Evolutionary conservation across 805 yeast species (phyloP).

Genomic region (Candida krabiensis): DNA sequence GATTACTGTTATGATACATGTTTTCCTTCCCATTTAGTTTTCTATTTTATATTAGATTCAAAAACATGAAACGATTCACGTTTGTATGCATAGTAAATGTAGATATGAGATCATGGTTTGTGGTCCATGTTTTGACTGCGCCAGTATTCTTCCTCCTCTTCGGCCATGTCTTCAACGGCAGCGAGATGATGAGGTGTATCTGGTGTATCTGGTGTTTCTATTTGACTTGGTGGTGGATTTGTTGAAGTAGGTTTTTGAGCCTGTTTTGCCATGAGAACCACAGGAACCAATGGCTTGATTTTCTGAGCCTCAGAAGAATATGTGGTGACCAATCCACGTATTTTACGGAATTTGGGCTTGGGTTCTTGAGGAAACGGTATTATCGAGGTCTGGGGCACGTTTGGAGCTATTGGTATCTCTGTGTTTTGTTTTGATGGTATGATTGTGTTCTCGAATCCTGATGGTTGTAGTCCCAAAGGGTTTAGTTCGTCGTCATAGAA

Average conservation of each 20-base stretch:
- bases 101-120: too few species aligned
- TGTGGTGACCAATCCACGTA: conserved; percentile 21
- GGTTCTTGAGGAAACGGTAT: conserved; percentile 39
- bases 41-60: conserved; percentile 5
- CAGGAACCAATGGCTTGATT: conserved; percentile 19
- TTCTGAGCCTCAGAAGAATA: conserved; percentile 16
- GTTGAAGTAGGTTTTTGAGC: background rate
- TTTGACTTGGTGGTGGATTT: too few species aligned
- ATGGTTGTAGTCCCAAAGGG: conserved; percentile 57
- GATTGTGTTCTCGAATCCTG: conserved; percentile 27
- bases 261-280: conserved; percentile 14
- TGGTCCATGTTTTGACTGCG: too few species aligned
- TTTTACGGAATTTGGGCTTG: conserved; percentile 48
- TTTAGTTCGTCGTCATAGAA: conserved; percentile 70
- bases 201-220: too few species aligned
- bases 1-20: conserved; percentile 3
- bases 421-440: conserved; percentile 30
- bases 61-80: conserved; percentile 9
- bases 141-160: conserved; percentile 22
- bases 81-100: conserved; percentile 1
- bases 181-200: too few species aligned
- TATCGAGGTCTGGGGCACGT: conserved; percentile 2
- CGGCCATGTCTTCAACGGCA: too few species aligned
- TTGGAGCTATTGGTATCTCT: conserved; percentile 5
- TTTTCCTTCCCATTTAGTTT: conserved; percentile 5